These are phyloP conservation scores for Castanea crenata DNA, from an alignment of 306 rosid species.

Conservation along the genomic window DNA sequence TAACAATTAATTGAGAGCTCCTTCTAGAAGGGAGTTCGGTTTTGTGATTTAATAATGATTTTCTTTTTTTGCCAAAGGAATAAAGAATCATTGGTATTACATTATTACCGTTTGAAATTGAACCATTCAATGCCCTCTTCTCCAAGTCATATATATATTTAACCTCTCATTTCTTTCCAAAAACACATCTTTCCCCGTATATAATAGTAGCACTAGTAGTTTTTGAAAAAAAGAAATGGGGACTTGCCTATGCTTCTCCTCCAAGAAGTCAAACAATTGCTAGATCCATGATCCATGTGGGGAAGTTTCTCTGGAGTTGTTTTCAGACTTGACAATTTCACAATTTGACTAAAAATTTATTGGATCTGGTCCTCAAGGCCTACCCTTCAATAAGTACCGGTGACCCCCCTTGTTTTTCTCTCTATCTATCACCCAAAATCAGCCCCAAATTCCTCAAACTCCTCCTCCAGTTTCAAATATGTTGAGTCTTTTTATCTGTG, in stretches of 20 bases:
- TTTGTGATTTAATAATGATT: not conserved
- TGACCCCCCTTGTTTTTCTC: not conserved
- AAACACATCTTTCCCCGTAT: not conserved
- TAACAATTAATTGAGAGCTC: not conserved
- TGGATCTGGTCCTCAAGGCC: conserved; percentile 39
- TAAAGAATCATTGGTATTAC: not conserved
- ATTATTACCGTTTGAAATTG: not conserved
- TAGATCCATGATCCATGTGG: conserved; percentile 26
- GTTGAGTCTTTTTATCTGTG: conserved; percentile 56
- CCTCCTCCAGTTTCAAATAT: conserved; percentile 21
- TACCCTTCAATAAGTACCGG: not conserved
- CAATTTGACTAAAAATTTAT: conserved; percentile 36
- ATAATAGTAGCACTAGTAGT: not conserved
- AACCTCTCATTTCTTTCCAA: not conserved
- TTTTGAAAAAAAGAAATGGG: not conserved
- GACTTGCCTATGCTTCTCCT: conserved; percentile 15
- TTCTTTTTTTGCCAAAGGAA: too few species aligned
- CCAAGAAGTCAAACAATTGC: conserved; percentile 42
- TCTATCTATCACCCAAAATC: conserved; percentile 12
- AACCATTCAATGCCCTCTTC: conserved; percentile 13
- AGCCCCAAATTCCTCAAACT: conserved; percentile 1
- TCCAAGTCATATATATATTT: conserved; percentile 16
- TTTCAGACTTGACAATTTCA: conserved; percentile 19
- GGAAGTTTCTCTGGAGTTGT: conserved; percentile 51
- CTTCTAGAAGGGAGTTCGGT: conserved; percentile 31